Conservation (phyloP, 129 eudicot genomes). For the Flaveria linearis region DNA sequence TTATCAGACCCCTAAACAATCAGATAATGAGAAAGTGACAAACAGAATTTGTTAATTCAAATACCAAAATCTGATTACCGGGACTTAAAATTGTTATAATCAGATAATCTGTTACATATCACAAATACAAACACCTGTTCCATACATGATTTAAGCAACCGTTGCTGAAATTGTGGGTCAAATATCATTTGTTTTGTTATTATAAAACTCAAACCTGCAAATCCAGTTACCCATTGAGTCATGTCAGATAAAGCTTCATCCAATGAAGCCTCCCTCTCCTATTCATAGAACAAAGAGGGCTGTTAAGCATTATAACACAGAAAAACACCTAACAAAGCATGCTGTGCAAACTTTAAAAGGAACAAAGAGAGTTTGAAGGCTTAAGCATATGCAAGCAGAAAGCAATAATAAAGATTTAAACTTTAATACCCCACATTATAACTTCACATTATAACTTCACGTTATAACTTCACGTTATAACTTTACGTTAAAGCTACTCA, state of each 20-base stretch:
- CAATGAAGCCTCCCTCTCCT: conserved; percentile 65
- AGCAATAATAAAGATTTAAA: background rate
- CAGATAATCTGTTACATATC: background rate
- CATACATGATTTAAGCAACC: no score
- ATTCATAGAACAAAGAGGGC: conserved; percentile 19
- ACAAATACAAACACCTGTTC: background rate
- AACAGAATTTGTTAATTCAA: background rate
- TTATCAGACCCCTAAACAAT: background rate
- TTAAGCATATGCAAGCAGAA: no score
- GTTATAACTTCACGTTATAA: background rate
- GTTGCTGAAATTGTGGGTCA: background rate
- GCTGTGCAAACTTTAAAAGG: no score
- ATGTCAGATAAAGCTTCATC: conserved; percentile 63
- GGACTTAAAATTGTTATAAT: background rate
- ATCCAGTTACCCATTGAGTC: conserved; percentile 78
- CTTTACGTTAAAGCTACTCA: background rate
- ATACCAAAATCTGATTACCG: background rate
- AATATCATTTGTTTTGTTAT: background rate
- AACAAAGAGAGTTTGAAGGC: no score
- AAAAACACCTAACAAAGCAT: no score
- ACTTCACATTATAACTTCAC: no score
- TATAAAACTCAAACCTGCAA: conserved; percentile 51
- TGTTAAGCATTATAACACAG: conserved; percentile 14
- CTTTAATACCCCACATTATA: background rate
- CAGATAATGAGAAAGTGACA: background rate